Conservation (phyloP, 352 stramenopile species). For the Paralagenidium karlingii region DNA sequence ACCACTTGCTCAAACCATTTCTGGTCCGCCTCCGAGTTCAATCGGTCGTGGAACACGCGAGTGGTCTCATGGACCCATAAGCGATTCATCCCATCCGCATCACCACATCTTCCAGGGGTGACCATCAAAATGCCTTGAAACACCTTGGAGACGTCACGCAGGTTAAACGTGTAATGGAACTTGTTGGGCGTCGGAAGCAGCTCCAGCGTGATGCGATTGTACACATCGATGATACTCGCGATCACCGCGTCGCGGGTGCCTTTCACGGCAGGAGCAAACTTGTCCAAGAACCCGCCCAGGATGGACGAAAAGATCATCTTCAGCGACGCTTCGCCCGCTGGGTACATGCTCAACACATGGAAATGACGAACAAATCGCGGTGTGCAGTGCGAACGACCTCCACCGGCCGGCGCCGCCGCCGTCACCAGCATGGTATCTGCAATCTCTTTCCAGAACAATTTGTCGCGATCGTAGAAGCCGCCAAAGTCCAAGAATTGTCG, state of each 20-base stretch:
- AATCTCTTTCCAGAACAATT: slow-evolving; percentile 96
- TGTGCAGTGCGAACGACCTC: slow-evolving; percentile 76
- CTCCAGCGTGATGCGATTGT: slow-evolving; percentile 85
- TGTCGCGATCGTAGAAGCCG: slow-evolving; percentile 94
- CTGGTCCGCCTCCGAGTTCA: slow-evolving; percentile 84
- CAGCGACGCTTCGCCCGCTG: slow-evolving; percentile 73
- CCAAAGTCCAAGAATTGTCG: slow-evolving; percentile 92
- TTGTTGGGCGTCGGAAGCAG: slow-evolving; percentile 89
- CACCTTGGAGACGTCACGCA: slow-evolving; percentile 92
- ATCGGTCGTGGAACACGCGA: slow-evolving; percentile 89
- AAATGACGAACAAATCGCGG: slow-evolving; percentile 92
- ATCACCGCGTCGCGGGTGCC: slow-evolving; percentile 73
- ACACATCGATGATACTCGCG: slow-evolving; percentile 87
- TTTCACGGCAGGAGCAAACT: slow-evolving; percentile 81
- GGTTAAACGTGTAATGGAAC: slow-evolving; percentile 93
- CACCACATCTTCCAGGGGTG: slow-evolving; percentile 59
- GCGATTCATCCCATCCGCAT: slow-evolving; percentile 71
- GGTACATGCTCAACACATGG: slow-evolving; percentile 91
- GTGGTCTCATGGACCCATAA: slow-evolving; percentile 90
- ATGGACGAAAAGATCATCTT: slow-evolving; percentile 91
- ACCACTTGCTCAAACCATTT: slow-evolving; percentile 86
- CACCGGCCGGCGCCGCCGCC: slow-evolving; percentile 83
- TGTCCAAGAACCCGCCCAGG: slow-evolving; percentile 84
- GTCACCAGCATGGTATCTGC: slow-evolving; percentile 86
- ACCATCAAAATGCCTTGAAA: slow-evolving; percentile 95